phyloP scores from a whole-genome alignment of 2,329 filamentous ascomycete genomes.

The Aspergillus chevalieri region DNA sequence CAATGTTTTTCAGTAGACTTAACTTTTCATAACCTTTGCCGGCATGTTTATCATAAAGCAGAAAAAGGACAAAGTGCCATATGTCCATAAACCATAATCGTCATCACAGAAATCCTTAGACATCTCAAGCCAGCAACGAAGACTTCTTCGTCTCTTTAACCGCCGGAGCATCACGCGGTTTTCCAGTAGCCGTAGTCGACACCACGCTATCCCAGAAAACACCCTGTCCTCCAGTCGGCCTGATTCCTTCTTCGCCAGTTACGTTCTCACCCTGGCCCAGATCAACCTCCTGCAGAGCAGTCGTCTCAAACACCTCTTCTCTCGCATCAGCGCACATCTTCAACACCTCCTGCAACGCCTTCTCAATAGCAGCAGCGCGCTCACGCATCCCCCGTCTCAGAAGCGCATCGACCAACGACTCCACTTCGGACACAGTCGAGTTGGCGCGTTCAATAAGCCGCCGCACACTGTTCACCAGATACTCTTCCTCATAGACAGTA shows the following conservation, averaged over 20 bases:
- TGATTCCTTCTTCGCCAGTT: slow-evolving; percentile 13
- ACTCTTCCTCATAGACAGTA: slow-evolving; percentile 96
- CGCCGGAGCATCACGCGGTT: slow-evolving; percentile 42
- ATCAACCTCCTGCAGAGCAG: slow-evolving; percentile 5
- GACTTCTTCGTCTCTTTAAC: slow-evolving; percentile 45
- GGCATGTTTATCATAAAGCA: neutral
- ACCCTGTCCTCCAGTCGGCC: slow-evolving; percentile 22
- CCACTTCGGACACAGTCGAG: slow-evolving; percentile 63
- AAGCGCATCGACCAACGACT: slow-evolving; percentile 68
- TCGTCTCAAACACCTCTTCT: slow-evolving; percentile 60
- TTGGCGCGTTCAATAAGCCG: slow-evolving; percentile 79
- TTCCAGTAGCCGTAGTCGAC: slow-evolving; percentile 29
- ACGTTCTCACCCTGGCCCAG: slow-evolving; percentile 17
- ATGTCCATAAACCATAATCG: neutral
- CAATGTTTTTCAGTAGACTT: too few species aligned
- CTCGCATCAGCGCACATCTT: slow-evolving; percentile 62
- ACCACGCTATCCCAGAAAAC: slow-evolving; percentile 38
- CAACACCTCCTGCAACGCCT: slow-evolving; percentile 66
- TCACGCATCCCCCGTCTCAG: slow-evolving; percentile 80
- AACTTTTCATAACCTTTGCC: too few species aligned
- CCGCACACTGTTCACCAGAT: slow-evolving; percentile 80
- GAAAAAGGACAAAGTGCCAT: too few species aligned
- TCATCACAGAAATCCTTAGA: neutral
- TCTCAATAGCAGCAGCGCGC: slow-evolving; percentile 70
- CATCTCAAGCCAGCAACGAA: slow-evolving; percentile 27